These are phyloP conservation scores for Ustilago bromivora DNA, from an alignment of 1,284 basidiomycete species.

Conservation along the genomic window DNA sequence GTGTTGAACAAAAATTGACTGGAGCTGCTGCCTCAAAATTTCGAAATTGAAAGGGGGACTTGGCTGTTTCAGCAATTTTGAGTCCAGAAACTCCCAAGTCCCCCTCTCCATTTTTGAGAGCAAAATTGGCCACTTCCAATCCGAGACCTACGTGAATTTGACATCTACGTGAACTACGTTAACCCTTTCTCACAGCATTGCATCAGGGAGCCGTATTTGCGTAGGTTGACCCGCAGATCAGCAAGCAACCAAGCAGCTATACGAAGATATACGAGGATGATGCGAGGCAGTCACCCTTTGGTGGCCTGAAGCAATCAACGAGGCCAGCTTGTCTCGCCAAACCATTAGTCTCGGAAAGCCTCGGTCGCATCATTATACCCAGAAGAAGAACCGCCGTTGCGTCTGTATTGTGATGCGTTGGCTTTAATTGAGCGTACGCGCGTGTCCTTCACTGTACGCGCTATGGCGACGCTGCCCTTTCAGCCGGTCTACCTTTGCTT, in stretches of 20 bases:
- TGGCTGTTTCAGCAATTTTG: no score
- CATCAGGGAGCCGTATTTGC: no score
- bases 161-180: no score
- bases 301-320: not conserved
- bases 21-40: no score
- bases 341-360: slow-evolving; percentile 6
- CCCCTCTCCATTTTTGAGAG: no score
- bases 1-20: no score
- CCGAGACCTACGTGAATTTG: no score
- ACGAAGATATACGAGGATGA: not conserved
- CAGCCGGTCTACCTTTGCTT: not conserved
- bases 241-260: slow-evolving; percentile 7
- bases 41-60: no score
- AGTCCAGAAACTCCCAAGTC: no score
- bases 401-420: not conserved
- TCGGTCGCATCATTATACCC: slow-evolving; percentile 8
- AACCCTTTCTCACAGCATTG: not conserved
- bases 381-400: not conserved
- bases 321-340: slow-evolving; percentile 12
- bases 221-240: not conserved
- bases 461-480: not conserved
- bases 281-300: not conserved
- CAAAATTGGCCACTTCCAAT: no score
- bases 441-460: not conserved
- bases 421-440: not conserved